Base-by-base conservation (phyloP, 73 alveolate species). In the Stentor roeselii region DNA sequence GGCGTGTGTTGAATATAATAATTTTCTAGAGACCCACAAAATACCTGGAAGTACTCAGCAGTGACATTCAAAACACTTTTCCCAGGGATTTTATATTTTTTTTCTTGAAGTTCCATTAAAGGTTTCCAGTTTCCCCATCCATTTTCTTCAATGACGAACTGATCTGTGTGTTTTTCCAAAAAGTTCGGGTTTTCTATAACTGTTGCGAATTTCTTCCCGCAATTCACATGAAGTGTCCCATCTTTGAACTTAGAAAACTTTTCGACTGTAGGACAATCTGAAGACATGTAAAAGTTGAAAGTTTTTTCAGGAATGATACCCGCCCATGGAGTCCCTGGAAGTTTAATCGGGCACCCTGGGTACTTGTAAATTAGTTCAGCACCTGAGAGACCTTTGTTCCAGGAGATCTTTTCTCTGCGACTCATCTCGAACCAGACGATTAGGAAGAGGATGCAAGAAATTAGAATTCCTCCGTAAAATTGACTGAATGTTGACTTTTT, bases 171-270 rank as follows among this genome's bases (percentile, higher is more conserved):
- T 27, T 36, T 30, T 32, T n/a, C 11, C 11, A 67, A n/a, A 35
- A 67, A 67, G 32, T 67, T 50, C 32, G 82, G 82, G 38, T 67
- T 67, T 58, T 58, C 74, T 21, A 58, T 58, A 31, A 58, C 27
- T 58, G 15, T 31, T 21, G 74, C 74, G 27, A 21, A 58, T 58
- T 58, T 58, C 27, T 58, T 31, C 1, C 27, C 74, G 2, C 74
- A 58, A 58, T 58, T 31, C 0, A 58, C 0, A n/a, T 58, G 35
- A 1, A 58, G 74, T 21, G 27, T 31, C 27, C 74, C 74, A 58
- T 58, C 27, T n/a, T 58, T 58, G 1, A 58, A 58, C 15, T 58
- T 0, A 31, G 74, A n/a, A 21, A 58, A 21, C 27, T 58, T 58
- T 58, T 58, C 27, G 74, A 58, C 74, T 58, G 15, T 58, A 21